Evolutionary conservation across 345 rosid genomes (phyloP), one percentile per base, ranked within the genome.

Genomic region (Camelina neglecta): DNA sequence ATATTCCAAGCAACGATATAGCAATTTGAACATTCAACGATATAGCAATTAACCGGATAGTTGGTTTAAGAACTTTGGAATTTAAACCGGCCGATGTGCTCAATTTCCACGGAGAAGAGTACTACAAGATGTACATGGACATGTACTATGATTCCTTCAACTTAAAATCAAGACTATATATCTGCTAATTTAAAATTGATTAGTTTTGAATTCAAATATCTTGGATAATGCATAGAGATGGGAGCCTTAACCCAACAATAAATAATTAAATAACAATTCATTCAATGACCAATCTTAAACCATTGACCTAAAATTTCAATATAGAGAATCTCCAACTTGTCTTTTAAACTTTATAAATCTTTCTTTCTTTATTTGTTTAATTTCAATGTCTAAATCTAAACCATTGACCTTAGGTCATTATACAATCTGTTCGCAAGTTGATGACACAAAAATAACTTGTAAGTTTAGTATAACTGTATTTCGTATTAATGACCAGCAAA

Each of bases 311-410:
- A 71, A 74, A 74, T 51, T 73, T 83, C 75, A 73, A 69, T 13
- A 75, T 85, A 67, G 67, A 77, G 73, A 64, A 83, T 50, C 85
- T 74, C 68, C 84, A 82, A 85, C 61, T 86, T 82, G 90, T 71
- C 80, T 79, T 29, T 67, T 16, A 60, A 72, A 66, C 73, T 54
- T 54, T 77, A 60, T 20, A 50, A 74, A 78, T 75, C 73, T 75
- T 59, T 75, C 73, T 75, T 59, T 42, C 59, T 31, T 64, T 59
- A 24, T 15, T 66, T 78, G 39, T 72, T 78, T 60, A 44, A 21
- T 53, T 78, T 78, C 81, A 73, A 72, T 67, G 78, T 73, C 81
- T 78, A 72, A 60, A 72, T 72, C 70, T 36, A 67, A 67, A 78
- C 69, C 78, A 73, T 78, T 78, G 81, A 78, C 81, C 81, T 73